Evolutionary conservation across 345 rosid species (phyloP), one percentile per base, ranked within the genome.

Genomic region (Turnera subulata): DNA sequence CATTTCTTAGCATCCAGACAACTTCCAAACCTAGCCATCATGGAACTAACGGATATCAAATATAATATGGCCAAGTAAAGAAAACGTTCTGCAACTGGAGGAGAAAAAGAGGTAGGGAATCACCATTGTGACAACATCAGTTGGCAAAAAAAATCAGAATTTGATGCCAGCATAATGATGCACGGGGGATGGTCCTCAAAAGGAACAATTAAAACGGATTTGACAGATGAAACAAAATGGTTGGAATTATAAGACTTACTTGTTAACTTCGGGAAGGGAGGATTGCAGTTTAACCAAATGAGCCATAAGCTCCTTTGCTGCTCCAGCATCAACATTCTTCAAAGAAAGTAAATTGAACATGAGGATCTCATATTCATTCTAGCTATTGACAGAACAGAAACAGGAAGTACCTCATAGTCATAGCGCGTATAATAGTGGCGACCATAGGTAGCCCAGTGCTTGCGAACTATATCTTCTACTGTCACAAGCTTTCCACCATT

Each of bases 381-480:
- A 50, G 56, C 35, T 2, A 0, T 4, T 15, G 32, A 42, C 46
- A 33, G 32, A 11, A 17, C 53, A 45, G 66, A 53, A 18, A 46
- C 23, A 42, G 17, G 45, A 46, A 0, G 6, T 18, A 94, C 99
- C 91, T 90, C 99, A 65, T 94, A 94, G 71, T 94, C 97, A 59
- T 94, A 94, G 60, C 99, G 88, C 51, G 97, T 94, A 72, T 94
- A 94, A 64, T 90, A 94, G 74, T 90, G 99, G 57, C 96, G 96
- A 63, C 99, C 96, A 62, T 84, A 88, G 45, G 82, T 71, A 55
- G 83, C 80, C 99, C 97, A 94, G 72, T 90, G 99, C 53, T 79
- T 71, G 65, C 78, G 85, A 57, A 94, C 99, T 53, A 94, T 85
- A 67, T 90, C 95, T 80, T 94, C 99, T 58, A 94, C 97, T 1